phyloP scores from a whole-genome alignment of 2,329 filamentous ascomycete genomes.

The Phyllosticta citribraziliensis region DNA sequence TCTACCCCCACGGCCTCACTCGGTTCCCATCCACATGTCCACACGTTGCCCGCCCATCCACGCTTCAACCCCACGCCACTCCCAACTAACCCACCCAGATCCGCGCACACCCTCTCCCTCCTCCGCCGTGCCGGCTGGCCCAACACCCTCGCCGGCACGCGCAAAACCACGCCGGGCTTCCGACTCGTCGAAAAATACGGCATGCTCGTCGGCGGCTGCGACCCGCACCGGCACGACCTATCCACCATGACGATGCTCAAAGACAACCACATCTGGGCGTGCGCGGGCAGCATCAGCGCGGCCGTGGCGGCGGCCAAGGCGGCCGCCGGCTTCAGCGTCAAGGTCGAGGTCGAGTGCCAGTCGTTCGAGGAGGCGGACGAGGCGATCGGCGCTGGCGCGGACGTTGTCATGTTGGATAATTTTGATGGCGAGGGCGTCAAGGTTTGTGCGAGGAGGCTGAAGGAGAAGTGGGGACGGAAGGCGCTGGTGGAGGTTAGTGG shows the following conservation, averaged over 20 bases:
- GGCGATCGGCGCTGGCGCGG: slow-evolving; percentile 81
- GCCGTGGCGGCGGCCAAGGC: slow-evolving; percentile 77
- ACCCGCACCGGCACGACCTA: slow-evolving; percentile 84
- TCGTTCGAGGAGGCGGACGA: slow-evolving; percentile 81
- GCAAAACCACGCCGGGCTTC: slow-evolving; percentile 96
- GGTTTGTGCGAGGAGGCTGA: slow-evolving; percentile 62
- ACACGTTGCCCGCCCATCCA: too few relatives aligned
- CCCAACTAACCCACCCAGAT: slow-evolving; percentile 17
- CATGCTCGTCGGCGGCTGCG: slow-evolving; percentile 87
- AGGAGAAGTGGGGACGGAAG: slow-evolving; percentile 62
- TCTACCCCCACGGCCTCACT: neutral
- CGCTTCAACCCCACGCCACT: neutral
- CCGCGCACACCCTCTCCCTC: slow-evolving; percentile 39
- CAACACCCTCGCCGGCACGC: slow-evolving; percentile 82
- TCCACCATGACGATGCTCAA: slow-evolving; percentile 95
- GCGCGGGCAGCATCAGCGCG: slow-evolving; percentile 68
- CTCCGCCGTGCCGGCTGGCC: slow-evolving; percentile 58
- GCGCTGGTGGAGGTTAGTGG: slow-evolving; percentile 85
- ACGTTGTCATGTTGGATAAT: slow-evolving; percentile 97
- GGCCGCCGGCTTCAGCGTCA: slow-evolving; percentile 80
- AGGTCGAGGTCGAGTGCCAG: slow-evolving; percentile 94
- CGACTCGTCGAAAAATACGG: slow-evolving; percentile 95
- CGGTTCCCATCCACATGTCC: too few relatives aligned
- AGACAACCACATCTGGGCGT: slow-evolving; percentile 96
- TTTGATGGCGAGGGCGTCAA: slow-evolving; percentile 74